Percentiles rank a stretch among this genome's conserved stretches.
phyloP scores from a whole-genome alignment of 2,329 filamentous ascomycete species.

The Nemania sp. region DNA sequence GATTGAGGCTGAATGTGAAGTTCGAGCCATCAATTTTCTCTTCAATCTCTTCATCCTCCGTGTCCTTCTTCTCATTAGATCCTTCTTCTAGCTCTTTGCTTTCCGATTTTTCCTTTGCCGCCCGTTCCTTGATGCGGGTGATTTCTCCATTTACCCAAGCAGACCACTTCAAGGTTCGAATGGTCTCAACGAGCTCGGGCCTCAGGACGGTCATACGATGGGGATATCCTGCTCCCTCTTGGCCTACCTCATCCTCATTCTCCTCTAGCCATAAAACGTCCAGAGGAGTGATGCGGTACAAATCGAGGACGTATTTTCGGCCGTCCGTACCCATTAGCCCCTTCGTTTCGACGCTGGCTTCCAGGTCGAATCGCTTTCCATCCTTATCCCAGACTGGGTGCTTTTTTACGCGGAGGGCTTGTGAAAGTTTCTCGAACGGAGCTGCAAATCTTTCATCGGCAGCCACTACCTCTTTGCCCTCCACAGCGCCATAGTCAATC shows the following conservation, averaged over 20 bases:
- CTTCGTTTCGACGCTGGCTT: conserved; percentile 97
- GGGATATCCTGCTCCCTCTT: conserved; percentile 67
- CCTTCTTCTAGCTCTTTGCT: conserved; percentile 37
- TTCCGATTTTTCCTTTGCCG: conserved; percentile 34
- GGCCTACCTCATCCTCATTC: conserved; percentile 53
- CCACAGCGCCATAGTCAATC: conserved; percentile 97
- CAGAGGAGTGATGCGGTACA: conserved; percentile 91
- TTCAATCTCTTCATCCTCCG: conserved; percentile 47
- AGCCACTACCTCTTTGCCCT: conserved; percentile 93
- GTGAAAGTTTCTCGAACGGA: conserved; percentile 87
- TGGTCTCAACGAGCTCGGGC: conserved; percentile 84
- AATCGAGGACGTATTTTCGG: conserved; percentile 93
- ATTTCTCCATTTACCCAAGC: conserved; percentile 85
- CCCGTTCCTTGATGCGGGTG: conserved; percentile 52
- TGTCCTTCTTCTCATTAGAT: conserved; percentile 35
- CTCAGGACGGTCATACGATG: conserved; percentile 95
- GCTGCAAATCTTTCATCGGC: conserved; percentile 83
- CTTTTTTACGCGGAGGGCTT: conserved; percentile 87
- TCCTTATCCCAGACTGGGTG: conserved; percentile 99
- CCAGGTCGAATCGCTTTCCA: conserved; percentile 83
- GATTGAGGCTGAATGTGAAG: conserved; percentile 88
- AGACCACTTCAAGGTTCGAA: conserved; percentile 82
- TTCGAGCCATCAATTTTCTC: conserved; percentile 82
- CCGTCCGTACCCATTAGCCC: conserved; percentile 96
- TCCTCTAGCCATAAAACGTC: conserved; percentile 92